A percentile compares a stretch with the other conserved stretches of the same genome.
Evolutionary conservation across 805 yeast species (phyloP).

Genomic region (Yarrowia sp.): DNA sequence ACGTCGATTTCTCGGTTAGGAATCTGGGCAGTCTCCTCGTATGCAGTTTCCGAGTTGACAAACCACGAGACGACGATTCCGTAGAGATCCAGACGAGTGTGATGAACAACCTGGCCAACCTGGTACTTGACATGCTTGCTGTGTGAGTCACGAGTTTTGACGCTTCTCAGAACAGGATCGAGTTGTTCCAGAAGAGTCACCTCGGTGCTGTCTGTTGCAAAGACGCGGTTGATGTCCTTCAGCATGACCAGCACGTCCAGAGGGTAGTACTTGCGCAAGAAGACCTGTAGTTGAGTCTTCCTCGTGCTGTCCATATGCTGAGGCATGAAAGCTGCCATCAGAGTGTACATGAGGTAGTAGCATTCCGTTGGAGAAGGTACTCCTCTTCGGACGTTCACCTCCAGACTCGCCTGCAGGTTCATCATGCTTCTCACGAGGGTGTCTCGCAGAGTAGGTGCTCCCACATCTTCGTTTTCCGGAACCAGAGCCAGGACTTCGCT

Average conservation of each 20-base stretch:
- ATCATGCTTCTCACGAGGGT: conserved; percentile 1
- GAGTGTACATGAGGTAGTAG: conserved; percentile 11
- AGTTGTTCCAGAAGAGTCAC: background rate
- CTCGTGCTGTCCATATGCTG: background rate
- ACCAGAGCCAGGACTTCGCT: background rate
- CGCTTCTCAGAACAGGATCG: background rate
- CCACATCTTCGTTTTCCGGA: conserved; percentile 8
- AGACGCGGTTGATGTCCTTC: conserved; percentile 13
- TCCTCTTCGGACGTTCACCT: conserved; percentile 8
- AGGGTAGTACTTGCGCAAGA: conserved; percentile 4
- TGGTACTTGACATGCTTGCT: background rate
- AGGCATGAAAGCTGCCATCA: conserved; percentile 16
- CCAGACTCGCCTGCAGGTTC: conserved; percentile 17
- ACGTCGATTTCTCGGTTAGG: conserved; percentile 15
- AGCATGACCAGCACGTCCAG: conserved; percentile 18
- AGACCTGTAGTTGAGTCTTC: conserved; percentile 1
- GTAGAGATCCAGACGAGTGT: background rate
- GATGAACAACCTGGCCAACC: conserved; percentile 3
- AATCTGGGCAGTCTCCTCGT: conserved; percentile 14
- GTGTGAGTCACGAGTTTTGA: background rate
- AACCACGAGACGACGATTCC: conserved; percentile 15
- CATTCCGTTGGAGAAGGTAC: conserved; percentile 17
- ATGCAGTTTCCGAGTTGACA: conserved; percentile 5
- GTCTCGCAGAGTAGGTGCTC: conserved; percentile 1
- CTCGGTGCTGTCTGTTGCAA: background rate